phyloP scores from a whole-genome alignment of 228 moss, liverwort and hornwort genomes.

The Sphagnum magellanicum region DNA sequence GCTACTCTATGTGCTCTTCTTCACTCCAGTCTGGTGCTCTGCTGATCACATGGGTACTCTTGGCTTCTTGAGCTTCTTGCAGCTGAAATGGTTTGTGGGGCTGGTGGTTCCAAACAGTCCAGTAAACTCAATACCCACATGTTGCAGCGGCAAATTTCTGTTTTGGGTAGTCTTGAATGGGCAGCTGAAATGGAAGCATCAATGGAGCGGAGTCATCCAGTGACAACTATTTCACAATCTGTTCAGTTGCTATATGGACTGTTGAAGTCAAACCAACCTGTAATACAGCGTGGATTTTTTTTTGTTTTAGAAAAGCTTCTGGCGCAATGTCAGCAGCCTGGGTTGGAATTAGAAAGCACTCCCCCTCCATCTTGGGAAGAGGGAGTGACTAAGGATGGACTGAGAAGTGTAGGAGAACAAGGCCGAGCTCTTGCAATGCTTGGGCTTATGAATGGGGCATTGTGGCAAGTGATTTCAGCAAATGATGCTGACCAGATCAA shows the following conservation, averaged over 20 bases:
- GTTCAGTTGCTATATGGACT: conserved; percentile 83
- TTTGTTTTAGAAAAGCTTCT: conserved; percentile 81
- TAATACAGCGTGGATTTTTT: conserved; percentile 82
- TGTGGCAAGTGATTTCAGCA: conserved; percentile 97
- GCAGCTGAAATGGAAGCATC: conserved; percentile 49
- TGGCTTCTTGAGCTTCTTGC: conserved; percentile 95
- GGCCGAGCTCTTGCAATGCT: conserved; percentile 93
- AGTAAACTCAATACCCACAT: conserved; percentile 87
- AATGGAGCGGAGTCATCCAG: conserved; percentile 37
- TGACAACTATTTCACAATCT: conserved; percentile 70
- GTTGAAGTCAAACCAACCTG: conserved; percentile 82
- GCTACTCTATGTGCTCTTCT: conserved; percentile 71
- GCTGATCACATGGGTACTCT: conserved; percentile 72
- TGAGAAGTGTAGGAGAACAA: conserved; percentile 63
- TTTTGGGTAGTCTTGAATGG: conserved; percentile 70
- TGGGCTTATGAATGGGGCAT: conserved; percentile 90
- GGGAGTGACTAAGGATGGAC: conserved; percentile 67
- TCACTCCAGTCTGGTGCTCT: conserved; percentile 60
- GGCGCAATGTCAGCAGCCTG: conserved; percentile 89
- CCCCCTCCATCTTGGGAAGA: conserved; percentile 11
- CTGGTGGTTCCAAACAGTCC: conserved; percentile 54
- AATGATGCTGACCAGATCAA: conserved; percentile 95
- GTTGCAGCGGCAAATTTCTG: conserved; percentile 81
- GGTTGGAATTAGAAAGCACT: conserved; percentile 72
- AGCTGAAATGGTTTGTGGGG: conserved; percentile 93